Evolutionary conservation across 1,139 yeast species (phyloP).

Genomic region (Candida sanyaensis): DNA sequence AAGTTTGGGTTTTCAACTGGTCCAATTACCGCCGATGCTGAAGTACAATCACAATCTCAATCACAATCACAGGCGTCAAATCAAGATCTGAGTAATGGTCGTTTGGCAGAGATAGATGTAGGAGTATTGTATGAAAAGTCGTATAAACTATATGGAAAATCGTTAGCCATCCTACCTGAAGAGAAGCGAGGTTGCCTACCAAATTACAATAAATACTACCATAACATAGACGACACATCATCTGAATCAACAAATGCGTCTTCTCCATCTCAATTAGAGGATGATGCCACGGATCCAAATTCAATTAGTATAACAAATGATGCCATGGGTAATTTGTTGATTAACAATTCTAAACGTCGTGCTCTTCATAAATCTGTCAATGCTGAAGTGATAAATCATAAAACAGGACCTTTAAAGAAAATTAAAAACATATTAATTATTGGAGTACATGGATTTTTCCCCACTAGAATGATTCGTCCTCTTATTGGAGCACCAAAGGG

Average conservation of each 20-base stretch:
- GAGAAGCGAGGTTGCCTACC: slow-evolving; percentile 48
- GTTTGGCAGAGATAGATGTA: slow-evolving; percentile 36
- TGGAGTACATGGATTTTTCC: slow-evolving; percentile 96
- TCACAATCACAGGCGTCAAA: no score
- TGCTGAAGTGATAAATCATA: slow-evolving; percentile 32
- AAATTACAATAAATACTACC: slow-evolving; percentile 36
- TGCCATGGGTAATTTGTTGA: slow-evolving; percentile 46
- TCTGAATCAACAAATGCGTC: not conserved
- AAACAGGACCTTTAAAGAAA: slow-evolving; percentile 33
- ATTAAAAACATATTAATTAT: slow-evolving; percentile 67
- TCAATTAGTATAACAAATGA: slow-evolving; percentile 44
- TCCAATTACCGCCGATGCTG: slow-evolving; percentile 20
- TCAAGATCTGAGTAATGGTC: slow-evolving; percentile 14
- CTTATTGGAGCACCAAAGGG: slow-evolving; percentile 93
- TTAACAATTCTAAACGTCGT: slow-evolving; percentile 22
- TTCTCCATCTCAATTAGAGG: slow-evolving; percentile 28
- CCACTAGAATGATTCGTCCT: slow-evolving; percentile 81
- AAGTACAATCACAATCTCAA: slow-evolving; percentile 9
- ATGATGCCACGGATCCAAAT: slow-evolving; percentile 32
- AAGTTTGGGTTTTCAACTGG: slow-evolving; percentile 41
- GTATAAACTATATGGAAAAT: slow-evolving; percentile 42
- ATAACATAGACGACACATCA: slow-evolving; percentile 3
- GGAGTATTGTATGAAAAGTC: slow-evolving; percentile 40
- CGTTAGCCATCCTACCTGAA: slow-evolving; percentile 38
- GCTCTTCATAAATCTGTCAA: slow-evolving; percentile 11